Evolutionary conservation across 805 yeast genomes (phyloP), one percentile per base, ranked within the genome.

Genomic region (Ogataea trehalophila): DNA sequence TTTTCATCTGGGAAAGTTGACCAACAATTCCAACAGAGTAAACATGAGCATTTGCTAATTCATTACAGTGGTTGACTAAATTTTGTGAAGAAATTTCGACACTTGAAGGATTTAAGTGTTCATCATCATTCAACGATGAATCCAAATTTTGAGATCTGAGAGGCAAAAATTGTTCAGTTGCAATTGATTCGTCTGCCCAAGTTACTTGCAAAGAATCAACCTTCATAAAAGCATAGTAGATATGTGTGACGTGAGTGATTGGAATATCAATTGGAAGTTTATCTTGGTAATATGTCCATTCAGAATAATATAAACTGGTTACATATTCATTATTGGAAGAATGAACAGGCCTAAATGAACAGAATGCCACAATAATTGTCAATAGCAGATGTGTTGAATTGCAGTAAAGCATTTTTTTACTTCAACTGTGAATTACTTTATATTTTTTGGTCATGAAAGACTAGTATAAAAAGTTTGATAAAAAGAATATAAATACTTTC

Each of bases 201-300:
- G 59, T 65, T 0, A 95, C 91, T 0, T 83, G 66, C 0, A 60
- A 58, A 0, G 71, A 56, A 53, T 83, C 78, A 5, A 90, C 74
- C 33, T 76, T 68, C 43, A 87, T 72, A 63, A 92, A 92, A 0
- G 97, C 86, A 63, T 86, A 94, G 58, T 83, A 82, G 1, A 94
- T 63, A 52, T 87, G 86, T 17, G 95, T 80, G 0, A 86, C 60
- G 11, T 63, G 55, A 0, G 72, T 62, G 1, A 75, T 63, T 2
- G 91, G 87, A 6, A 91, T 75, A 46, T 85, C 81, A 18, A 66
- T 65, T 2, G 86, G 94, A 45, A 65, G 68, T 65, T 76, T 87
- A 52, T 67, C 66, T 49, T 86, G 72, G 58, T 88, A 87, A 16
- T 83, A 79, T 0, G 85, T 73, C 92, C 92, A 86, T 50, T 76